A percentile compares a stretch with the other conserved stretches of the same genome.
Conservation (phyloP, 2,329 filamentous ascomycete species). For the Graphiopsis chlorocephala region DNA sequence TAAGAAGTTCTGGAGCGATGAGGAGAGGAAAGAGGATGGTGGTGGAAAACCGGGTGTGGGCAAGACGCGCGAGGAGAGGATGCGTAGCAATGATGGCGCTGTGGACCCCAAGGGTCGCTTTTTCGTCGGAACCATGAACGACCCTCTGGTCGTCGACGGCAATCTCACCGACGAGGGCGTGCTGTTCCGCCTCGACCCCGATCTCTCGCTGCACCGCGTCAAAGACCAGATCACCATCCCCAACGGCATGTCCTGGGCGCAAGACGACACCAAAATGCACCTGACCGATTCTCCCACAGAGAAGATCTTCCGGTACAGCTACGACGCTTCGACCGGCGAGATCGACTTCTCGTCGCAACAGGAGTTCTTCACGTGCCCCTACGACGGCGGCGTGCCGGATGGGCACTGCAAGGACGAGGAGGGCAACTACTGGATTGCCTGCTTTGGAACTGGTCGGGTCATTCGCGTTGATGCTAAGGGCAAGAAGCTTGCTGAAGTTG, state of each 20-base stretch:
- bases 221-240: conserved; percentile 69
- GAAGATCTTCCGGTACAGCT: conserved; percentile 73
- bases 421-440: conserved; percentile 83
- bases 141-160: conserved; percentile 51
- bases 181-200: conserved; percentile 68
- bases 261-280: conserved; percentile 71
- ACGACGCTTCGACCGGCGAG: conserved; percentile 60
- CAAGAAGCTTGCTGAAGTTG: conserved; percentile 69
- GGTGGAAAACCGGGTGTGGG: conserved; percentile 37
- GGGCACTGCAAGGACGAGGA: conserved; percentile 81
- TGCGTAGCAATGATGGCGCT: conserved; percentile 77
- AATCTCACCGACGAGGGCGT: conserved; percentile 53
- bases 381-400: conserved; percentile 67
- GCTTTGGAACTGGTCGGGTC: conserved; percentile 76
- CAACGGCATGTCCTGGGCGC: conserved; percentile 80
- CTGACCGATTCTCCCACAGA: conserved; percentile 74
- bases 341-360: conserved; percentile 66
- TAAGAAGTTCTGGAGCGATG: conserved; percentile 54
- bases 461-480: conserved; percentile 70
- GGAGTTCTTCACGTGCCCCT: conserved; percentile 67
- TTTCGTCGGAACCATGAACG: conserved; percentile 85
- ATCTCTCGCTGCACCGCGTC: conserved; percentile 58
- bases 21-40: conserved; percentile 42
- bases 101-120: conserved; percentile 77
- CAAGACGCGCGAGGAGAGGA: conserved; percentile 38